Base-by-base conservation (phyloP, 305 asterid species). In the Fraxinus angustifolia region DNA sequence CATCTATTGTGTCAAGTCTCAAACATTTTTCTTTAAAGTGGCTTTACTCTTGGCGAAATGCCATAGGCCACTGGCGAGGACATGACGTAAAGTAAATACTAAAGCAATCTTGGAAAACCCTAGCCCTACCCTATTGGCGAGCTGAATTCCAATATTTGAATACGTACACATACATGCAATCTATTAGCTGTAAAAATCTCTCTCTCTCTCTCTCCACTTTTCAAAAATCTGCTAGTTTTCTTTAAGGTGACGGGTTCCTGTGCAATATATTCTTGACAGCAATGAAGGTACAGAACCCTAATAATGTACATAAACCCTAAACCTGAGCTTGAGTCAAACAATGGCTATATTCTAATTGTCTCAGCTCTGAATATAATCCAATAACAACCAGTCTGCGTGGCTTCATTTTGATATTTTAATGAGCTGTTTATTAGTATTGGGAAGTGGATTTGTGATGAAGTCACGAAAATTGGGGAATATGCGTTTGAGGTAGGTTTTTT, bases 31-130 rank as follows among this genome's bases (percentile, higher is more conserved):
- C 40, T 36, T 36, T 36, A 36, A 34, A 36, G 40, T 6, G 10
- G 40, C 40, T 36, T 36, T 6, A 6, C 2, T 36, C 40, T 36
- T 36, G 10, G 40, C 40, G 40, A 35, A 35, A 40, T 3, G 31
- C 19, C 76, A 17, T 62, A 12, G 77, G 62, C 30, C 23, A 45
- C 67, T 45, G 80, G 56, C 16, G 81, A 81, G 73, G 84, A 81
- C 80, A 71, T 81, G 81, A 81, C 84, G 26, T 70, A 81, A 81
- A 81, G 84, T 68, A 67, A 79, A 68, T 42, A 42, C 77, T 14
- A 23, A 26, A 33, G 56, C 67, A 58, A 19, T 21, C 26, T 28
- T 30, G 77, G 76, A 45, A 67, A 81, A 76, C 77, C 81, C 84
- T 65, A 81, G 56, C 68, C 71, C 71, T 62, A 62, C 16, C 71